Percentiles rank a stretch among this genome's conserved stretches.
Conservation (phyloP, 1,139 yeast species). For the Candida sp. region DNA sequence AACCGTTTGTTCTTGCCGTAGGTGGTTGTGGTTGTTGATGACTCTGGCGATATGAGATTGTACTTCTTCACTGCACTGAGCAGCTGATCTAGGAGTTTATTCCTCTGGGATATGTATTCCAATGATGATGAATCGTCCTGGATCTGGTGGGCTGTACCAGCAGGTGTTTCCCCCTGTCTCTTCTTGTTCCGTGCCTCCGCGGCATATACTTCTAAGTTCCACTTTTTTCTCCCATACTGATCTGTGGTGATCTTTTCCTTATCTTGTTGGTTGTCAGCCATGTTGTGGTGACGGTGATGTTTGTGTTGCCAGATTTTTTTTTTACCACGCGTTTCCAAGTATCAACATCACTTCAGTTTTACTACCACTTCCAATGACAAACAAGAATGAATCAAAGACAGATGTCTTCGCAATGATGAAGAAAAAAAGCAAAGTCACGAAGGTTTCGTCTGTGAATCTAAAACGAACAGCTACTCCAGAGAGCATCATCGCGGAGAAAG, state of each 20-base stretch:
- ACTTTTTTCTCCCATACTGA: slow-evolving; percentile 67
- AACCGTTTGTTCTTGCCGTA: slow-evolving; percentile 56
- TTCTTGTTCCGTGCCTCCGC: slow-evolving; percentile 41
- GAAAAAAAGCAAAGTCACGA: background rate
- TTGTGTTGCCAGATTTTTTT: background rate
- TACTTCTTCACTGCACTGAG: slow-evolving; percentile 37
- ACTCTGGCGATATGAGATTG: slow-evolving; percentile 35
- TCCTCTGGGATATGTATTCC: slow-evolving; percentile 32
- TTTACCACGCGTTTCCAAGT: background rate
- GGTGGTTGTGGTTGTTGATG: slow-evolving; percentile 13
- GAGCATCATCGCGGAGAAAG: background rate
- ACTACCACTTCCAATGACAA: background rate
- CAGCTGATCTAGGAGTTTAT: slow-evolving; percentile 33
- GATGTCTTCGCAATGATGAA: slow-evolving; percentile 9
- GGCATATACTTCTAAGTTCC: slow-evolving; percentile 73
- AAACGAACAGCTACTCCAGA: slow-evolving; percentile 1
- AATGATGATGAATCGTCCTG: slow-evolving; percentile 24
- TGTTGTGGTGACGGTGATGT: background rate
- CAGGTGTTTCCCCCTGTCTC: slow-evolving; percentile 10
- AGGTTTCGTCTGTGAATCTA: background rate
- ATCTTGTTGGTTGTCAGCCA: slow-evolving; percentile 6
- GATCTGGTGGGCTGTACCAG: slow-evolving; percentile 5
- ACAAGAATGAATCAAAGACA: background rate
- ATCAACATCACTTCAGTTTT: background rate
- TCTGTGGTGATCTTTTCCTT: slow-evolving; percentile 28